A percentile compares a stretch with the other conserved stretches of the same genome.
phyloP scores from a whole-genome alignment of 208 protist genomes.

The Herpetomonas tarakana region DNA sequence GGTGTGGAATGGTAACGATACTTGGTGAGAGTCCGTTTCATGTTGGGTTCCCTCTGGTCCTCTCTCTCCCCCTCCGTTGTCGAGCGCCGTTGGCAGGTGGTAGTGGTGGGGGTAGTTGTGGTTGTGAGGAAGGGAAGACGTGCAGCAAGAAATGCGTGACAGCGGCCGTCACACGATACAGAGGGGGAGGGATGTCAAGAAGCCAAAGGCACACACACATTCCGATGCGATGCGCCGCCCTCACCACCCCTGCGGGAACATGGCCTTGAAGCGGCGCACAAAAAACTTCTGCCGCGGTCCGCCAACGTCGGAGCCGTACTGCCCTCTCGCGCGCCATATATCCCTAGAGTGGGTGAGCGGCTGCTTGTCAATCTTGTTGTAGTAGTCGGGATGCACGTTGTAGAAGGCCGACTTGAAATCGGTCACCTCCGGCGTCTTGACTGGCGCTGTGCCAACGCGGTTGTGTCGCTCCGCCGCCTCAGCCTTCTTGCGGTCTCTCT shows the following conservation, averaged over 20 bases:
- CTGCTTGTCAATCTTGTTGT: conserved; percentile 66
- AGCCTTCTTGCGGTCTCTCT: conserved; percentile 51
- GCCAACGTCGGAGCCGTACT: conserved; percentile 84
- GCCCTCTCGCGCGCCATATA: conserved; percentile 81
- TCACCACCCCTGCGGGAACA: conserved; percentile 88
- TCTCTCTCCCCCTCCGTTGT: too few relatives aligned
- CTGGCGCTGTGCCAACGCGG: conserved; percentile 34
- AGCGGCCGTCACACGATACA: too few relatives aligned
- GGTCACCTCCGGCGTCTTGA: conserved; percentile 73
- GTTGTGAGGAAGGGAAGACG: too few relatives aligned
- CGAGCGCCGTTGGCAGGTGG: too few relatives aligned
- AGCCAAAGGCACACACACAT: too few relatives aligned
- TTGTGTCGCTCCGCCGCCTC: conserved; percentile 59
- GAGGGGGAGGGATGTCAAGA: too few relatives aligned
- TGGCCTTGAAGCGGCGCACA: conserved; percentile 83
- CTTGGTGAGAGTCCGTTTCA: too few relatives aligned
- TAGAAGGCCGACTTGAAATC: conserved; percentile 87
- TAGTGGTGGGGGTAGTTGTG: too few relatives aligned
- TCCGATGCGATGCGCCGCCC: too few relatives aligned
- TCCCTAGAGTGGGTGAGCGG: conserved; percentile 73
- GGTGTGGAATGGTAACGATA: too few relatives aligned
- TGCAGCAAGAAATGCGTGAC: too few relatives aligned
- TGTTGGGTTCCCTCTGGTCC: too few relatives aligned
- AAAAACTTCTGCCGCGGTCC: conserved; percentile 87
- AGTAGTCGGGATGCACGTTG: conserved; percentile 86